Evolutionary conservation across 306 rosid genomes (phyloP), one percentile per base, ranked within the genome.

Genomic region (Fragaria vesca): DNA sequence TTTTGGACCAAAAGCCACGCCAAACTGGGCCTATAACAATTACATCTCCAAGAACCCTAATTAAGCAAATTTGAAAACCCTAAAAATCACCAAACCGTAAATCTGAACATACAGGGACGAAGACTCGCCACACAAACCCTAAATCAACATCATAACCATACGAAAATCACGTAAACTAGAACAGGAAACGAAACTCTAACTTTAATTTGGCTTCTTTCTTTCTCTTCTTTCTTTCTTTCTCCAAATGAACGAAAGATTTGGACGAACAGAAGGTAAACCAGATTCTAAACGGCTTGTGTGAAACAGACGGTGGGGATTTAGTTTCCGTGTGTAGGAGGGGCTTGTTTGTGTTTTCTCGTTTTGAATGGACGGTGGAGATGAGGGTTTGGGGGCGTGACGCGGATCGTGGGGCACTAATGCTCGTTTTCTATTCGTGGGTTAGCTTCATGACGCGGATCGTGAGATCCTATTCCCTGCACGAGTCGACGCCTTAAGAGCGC

Each of bases 241-340:
- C 63, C 3, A 4, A 60, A 43, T 12, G 75, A 38, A 28, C 55
- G 0, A 82, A 78, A 87, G 76, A 4, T 82, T 68, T 48, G 2
- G 0, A 43, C 0, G 12, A 0, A 0, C 0, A 0, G 0, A 73
- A 4, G 71, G 73, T 71, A 15, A 42, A 38, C 21, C 69, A 12
- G 66, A 61, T 57, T 24, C 66, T 20, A 28, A 28, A 28, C 30
- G 30, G 30, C 30, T 28, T 28, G 30, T 28, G 30, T 28, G 6
- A 52, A 16, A 78, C 88, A 60, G 46, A 87, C 86, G 94, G 89
- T 15, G 65, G 63, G 5, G 66, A 87, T 76, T 69, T 7, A 36
- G 7, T 50, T 60, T 82, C 84, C 86, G 76, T 83, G 94, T 86
- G 93, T 78, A 10, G 18, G 24, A 38, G 5, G 36, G 36, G 36